Base-by-base conservation (phyloP, 768 basidiomycete genomes). In the Trametes maxima region DNA sequence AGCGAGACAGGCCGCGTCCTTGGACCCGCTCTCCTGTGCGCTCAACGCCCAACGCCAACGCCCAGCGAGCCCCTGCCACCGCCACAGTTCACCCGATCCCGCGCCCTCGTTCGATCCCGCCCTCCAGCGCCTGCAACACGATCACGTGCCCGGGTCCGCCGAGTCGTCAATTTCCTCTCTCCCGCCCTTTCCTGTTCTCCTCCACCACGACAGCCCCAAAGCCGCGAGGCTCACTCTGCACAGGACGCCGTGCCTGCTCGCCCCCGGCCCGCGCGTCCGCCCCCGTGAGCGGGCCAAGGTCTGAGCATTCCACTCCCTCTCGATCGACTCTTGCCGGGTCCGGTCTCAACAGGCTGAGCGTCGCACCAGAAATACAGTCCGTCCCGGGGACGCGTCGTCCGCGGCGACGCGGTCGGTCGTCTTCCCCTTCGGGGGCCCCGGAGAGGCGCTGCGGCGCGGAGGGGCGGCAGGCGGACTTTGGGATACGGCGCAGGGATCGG, bases 241-340 rank as follows among this genome's bases (percentile, higher is more conserved):
- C 82, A 78, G 78, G 79, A 78, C 59, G 70, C 13, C 35, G 35
- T 5, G 44, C 21, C n/a, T 22, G 36, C 35, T n/a, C 25, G 2
- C 67, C 60, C n/a, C 7, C 57, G 37, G 48, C 45, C 48, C 14
- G 35, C 36, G 19, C 63, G 59, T 75, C 70, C 68, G 63, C 61
- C 57, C 65, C 87, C 74, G 80, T 85, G 85, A 88, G 86, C 87
- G 86, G 88, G 87, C 82, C 79, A 89, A 89, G 86, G 87, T 89
- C 87, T 87, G 88, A 89, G 86, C 74, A 82, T 85, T 84, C 69
- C 60, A 83, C 76, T 83, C 84, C 82, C 80, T 81, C 80, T 79
- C 58, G 82, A 84, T 80, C 67, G 85, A 75, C 81, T 77, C 83
- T 84, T 79, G 84, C 82, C 66, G 87, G 78, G 81, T 74, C 84